Evolutionary conservation across 2,329 filamentous ascomycete genomes (phyloP).

Genomic region (Fragosphaeria purpurea): DNA sequence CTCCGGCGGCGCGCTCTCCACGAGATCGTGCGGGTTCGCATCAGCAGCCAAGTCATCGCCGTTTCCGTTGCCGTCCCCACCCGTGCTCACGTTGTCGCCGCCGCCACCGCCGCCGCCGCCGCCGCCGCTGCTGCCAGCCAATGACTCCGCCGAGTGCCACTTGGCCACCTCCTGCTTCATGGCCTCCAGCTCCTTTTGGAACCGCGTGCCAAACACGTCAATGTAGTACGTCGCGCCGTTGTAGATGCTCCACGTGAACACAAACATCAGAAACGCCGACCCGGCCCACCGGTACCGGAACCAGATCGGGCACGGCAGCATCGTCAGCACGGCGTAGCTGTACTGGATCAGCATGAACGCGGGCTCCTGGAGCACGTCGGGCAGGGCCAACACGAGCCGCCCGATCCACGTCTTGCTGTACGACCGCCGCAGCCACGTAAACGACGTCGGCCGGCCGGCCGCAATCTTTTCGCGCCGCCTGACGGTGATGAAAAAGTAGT

Average conservation of each 20-base stretch:
- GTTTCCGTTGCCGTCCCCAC: slow-evolving; percentile 7
- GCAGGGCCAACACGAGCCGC: slow-evolving; percentile 69
- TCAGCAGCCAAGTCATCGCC: slow-evolving; percentile 6
- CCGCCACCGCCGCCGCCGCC: slow-evolving; percentile 7
- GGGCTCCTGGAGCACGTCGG: slow-evolving; percentile 66
- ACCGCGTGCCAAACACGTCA: slow-evolving; percentile 91
- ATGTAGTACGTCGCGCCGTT: slow-evolving; percentile 98
- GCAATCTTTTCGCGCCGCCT: slow-evolving; percentile 93
- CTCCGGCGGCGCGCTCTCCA: slow-evolving; percentile 10
- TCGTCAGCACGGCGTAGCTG: slow-evolving; percentile 77
- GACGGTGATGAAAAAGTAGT: slow-evolving; percentile 93
- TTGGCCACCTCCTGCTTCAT: slow-evolving; percentile 82
- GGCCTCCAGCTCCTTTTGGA: slow-evolving; percentile 89
- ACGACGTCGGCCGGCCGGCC: slow-evolving; percentile 88
- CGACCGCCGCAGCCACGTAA: slow-evolving; percentile 89
- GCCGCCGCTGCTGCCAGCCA: slow-evolving; percentile 20
- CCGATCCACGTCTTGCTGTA: slow-evolving; percentile 88
- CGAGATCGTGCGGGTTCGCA: slow-evolving; percentile 2
- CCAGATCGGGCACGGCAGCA: slow-evolving; percentile 91
- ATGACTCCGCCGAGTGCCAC: slow-evolving; percentile 54
- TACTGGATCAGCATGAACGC: slow-evolving; percentile 98
- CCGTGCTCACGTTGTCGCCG: neutral
- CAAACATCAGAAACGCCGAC: slow-evolving; percentile 60
- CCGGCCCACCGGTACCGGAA: slow-evolving; percentile 82
- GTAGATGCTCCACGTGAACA: slow-evolving; percentile 94